phyloP scores from a whole-genome alignment of 2,329 filamentous ascomycete species.

The Berkeleyomyces basicola region DNA sequence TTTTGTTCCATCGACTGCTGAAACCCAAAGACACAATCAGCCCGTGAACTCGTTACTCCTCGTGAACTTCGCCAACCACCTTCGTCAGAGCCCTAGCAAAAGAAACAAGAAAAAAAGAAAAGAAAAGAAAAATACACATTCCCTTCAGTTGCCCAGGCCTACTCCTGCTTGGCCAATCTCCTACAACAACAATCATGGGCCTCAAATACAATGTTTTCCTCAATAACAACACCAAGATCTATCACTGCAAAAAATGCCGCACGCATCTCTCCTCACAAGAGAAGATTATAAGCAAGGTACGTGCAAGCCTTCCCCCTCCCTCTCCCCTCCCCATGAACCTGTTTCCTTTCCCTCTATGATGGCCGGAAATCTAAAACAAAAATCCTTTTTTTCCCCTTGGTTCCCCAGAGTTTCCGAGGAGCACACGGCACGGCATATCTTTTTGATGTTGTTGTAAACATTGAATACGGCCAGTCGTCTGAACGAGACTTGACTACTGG shows the following conservation, averaged over 20 bases:
- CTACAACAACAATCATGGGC: slow-evolving; percentile 44
- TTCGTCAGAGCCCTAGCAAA: no score
- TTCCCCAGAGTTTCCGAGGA: slow-evolving; percentile 76
- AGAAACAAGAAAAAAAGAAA: no score
- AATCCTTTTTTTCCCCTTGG: not conserved
- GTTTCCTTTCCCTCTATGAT: no score
- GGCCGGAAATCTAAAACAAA: not conserved
- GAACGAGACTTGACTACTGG: slow-evolving; percentile 98
- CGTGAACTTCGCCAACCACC: no score
- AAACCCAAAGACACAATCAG: no score
- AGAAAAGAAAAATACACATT: no score
- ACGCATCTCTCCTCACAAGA: slow-evolving; percentile 90
- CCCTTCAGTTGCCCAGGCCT: no score
- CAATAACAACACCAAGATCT: slow-evolving; percentile 60
- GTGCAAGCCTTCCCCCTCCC: slow-evolving; percentile 20
- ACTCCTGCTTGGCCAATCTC: not conserved
- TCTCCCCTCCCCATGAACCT: not conserved
- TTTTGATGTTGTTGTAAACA: slow-evolving; percentile 87
- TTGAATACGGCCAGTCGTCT: slow-evolving; percentile 63
- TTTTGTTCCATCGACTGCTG: no score
- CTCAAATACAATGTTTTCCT: slow-evolving; percentile 86
- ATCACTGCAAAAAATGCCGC: slow-evolving; percentile 89
- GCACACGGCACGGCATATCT: slow-evolving; percentile 97
- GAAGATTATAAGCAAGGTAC: slow-evolving; percentile 83
- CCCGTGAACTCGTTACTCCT: no score